A percentile compares a stretch with the other conserved stretches of the same genome.
phyloP scores from a whole-genome alignment of 345 rosid species.

The Viola odorata region DNA sequence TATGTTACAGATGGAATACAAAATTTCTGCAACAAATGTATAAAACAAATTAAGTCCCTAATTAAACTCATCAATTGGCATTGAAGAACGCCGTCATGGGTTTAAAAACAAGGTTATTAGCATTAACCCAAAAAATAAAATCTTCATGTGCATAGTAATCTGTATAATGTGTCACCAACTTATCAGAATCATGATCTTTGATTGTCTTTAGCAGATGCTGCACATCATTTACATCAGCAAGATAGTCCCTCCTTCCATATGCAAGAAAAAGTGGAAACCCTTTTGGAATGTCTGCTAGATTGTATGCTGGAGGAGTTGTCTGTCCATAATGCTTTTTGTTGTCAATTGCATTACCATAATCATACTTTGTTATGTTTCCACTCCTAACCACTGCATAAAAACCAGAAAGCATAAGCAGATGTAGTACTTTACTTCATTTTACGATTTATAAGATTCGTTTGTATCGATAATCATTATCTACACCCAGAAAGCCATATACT shows the following conservation, averaged over 20 bases:
- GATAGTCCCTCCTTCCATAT: constrained; percentile 43
- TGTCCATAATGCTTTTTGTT: constrained; percentile 46
- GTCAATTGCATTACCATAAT: constrained; percentile 31
- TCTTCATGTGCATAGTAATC: constrained; percentile 46
- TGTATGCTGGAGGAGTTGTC: constrained; percentile 44
- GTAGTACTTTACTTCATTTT: too few relatives aligned
- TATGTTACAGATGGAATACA: too few relatives aligned
- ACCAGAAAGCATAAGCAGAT: not conserved
- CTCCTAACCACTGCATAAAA: constrained; percentile 32
- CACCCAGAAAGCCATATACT: too few relatives aligned
- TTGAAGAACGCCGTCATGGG: constrained; percentile 40
- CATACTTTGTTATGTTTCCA: constrained; percentile 42
- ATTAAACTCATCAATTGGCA: constrained; percentile 11
- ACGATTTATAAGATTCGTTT: too few relatives aligned
- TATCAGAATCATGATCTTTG: constrained; percentile 32
- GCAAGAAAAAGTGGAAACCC: constrained; percentile 40
- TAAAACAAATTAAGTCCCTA: not conserved
- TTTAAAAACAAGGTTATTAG: constrained; percentile 32
- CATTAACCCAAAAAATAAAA: constrained; percentile 36
- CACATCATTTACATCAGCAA: constrained; percentile 40
- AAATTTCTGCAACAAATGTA: not conserved
- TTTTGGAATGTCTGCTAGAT: constrained; percentile 40
- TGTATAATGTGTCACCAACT: constrained; percentile 30
- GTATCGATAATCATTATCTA: too few relatives aligned
- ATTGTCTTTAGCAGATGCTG: constrained; percentile 28